Evolutionary conservation across 2,329 filamentous ascomycete species (phyloP).

Genomic region (Epichloe uncinata): DNA sequence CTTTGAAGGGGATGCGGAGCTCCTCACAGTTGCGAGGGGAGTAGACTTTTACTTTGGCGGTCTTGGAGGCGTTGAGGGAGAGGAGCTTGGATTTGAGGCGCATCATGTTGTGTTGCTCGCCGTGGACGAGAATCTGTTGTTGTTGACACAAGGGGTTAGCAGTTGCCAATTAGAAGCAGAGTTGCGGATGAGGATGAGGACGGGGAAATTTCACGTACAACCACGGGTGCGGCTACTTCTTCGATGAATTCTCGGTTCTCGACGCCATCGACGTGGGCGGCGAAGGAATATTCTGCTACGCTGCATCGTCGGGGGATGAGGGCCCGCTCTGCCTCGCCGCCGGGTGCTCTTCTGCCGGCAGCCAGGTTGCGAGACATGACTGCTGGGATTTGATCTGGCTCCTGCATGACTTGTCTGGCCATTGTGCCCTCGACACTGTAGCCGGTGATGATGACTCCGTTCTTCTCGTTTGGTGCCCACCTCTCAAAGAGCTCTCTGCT

Average conservation of each 20-base stretch:
- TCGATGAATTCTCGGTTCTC: constrained; percentile 97
- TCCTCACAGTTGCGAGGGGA: constrained; percentile 92
- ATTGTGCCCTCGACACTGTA: constrained; percentile 98
- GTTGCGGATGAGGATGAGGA: neutral
- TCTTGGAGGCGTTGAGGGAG: constrained; percentile 75
- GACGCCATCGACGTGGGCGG: constrained; percentile 88
- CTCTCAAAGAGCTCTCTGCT: constrained; percentile 84
- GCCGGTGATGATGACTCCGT: constrained; percentile 96
- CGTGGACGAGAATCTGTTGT: constrained; percentile 78
- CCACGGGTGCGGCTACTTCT: constrained; percentile 79
- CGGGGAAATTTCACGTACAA: constrained; percentile 40
- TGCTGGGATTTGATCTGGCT: constrained; percentile 87
- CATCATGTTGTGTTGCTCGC: constrained; percentile 97
- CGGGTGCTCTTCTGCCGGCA: constrained; percentile 46
- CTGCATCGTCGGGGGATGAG: constrained; percentile 89
- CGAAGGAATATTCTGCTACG: constrained; percentile 89
- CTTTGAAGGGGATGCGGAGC: constrained; percentile 85
- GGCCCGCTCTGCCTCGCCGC: constrained; percentile 66
- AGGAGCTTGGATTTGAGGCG: constrained; percentile 87
- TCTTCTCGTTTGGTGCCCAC: constrained; percentile 93
- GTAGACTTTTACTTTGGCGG: constrained; percentile 77
- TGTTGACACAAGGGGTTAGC: neutral
- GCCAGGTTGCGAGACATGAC: constrained; percentile 69
- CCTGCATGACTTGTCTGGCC: constrained; percentile 89
- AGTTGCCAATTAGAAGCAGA: neutral